A percentile compares a stretch with the other conserved stretches of the same genome.
phyloP scores from a whole-genome alignment of 2,329 filamentous ascomycete species.

The Aspergillus bombycis region DNA sequence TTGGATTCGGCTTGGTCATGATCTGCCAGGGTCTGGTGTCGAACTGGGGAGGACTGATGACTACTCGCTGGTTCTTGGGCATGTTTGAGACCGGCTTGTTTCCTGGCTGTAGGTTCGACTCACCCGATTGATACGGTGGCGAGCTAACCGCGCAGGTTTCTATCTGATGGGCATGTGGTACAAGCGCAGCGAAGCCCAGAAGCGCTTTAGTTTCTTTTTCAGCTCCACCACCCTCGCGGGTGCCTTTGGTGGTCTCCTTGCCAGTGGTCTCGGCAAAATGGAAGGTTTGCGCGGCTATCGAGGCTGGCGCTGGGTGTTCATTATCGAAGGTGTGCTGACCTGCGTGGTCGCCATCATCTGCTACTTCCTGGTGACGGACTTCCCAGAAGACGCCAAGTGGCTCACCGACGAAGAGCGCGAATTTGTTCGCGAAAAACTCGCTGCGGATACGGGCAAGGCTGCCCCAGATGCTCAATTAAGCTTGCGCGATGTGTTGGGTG shows the following conservation, averaged over 20 bases:
- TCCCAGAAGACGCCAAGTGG: constrained; percentile 76
- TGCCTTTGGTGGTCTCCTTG: constrained; percentile 65
- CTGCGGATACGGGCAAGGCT: constrained; percentile 69
- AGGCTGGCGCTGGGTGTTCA: constrained; percentile 56
- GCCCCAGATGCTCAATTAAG: constrained; percentile 66
- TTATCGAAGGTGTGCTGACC: constrained; percentile 68
- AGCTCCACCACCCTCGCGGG: constrained; percentile 66
- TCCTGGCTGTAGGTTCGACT: constrained; percentile 61
- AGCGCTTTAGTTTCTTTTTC: constrained; percentile 94
- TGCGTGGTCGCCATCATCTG: constrained; percentile 60
- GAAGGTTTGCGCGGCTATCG: constrained; percentile 59
- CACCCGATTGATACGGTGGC: background rate
- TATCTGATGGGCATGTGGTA: constrained; percentile 84
- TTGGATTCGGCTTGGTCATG: constrained; percentile 76
- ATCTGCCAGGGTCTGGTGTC: constrained; percentile 75
- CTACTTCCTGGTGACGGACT: constrained; percentile 72
- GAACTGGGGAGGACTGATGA: constrained; percentile 76
- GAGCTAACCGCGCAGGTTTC: constrained; percentile 34
- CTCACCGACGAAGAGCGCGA: constrained; percentile 51
- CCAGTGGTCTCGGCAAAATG: constrained; percentile 64
- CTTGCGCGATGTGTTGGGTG: constrained; percentile 59
- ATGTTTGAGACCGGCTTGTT: constrained; percentile 72
- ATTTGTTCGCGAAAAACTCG: constrained; percentile 65
- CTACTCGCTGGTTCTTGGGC: constrained; percentile 81
- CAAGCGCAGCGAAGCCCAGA: constrained; percentile 81